Percentiles rank a stretch among this genome's conserved stretches.
phyloP scores from a whole-genome alignment of 495 filamentous ascomycete genomes.

The Tuber melanosporum region DNA sequence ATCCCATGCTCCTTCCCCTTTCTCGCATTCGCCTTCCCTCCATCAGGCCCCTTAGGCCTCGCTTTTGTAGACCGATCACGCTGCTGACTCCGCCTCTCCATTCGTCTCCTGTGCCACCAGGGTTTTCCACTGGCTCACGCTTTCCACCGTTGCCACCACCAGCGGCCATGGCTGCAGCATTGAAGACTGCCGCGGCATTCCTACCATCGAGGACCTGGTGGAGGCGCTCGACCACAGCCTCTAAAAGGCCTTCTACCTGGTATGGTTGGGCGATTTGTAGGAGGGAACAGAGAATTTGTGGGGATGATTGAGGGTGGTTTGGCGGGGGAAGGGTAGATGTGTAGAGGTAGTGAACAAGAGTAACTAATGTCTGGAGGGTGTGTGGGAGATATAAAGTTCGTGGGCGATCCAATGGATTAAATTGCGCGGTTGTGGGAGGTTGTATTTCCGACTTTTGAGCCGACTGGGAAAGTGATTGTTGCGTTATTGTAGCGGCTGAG shows the following conservation, averaged over 20 bases:
- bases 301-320: constrained; percentile 73
- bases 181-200: constrained; percentile 95
- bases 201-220: constrained; percentile 84
- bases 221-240: constrained; percentile 83
- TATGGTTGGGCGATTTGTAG: constrained; percentile 92
- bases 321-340: constrained; percentile 76
- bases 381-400: constrained; percentile 89
- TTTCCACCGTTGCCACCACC: constrained; percentile 59
- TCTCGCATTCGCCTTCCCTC: constrained; percentile 85
- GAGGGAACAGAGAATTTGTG: constrained; percentile 90
- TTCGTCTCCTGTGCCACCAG: constrained; percentile 41
- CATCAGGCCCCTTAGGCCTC: constrained; percentile 87
- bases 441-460: constrained; percentile 46
- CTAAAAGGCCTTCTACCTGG: constrained; percentile 81
- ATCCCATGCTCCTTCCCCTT: constrained; percentile 47
- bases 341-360: constrained; percentile 86
- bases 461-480: constrained; percentile 30
- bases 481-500: constrained; percentile 39
- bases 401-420: constrained; percentile 52
- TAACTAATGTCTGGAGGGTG: constrained; percentile 76
- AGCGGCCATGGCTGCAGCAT: constrained; percentile 95
- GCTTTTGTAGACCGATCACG: constrained; percentile 93
- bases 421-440: constrained; percentile 53
- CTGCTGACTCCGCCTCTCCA: constrained; percentile 86
- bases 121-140: constrained; percentile 42